Evolutionary conservation across 2,329 filamentous ascomycete genomes (phyloP).

Genomic region (Calonectria hongkongensis): DNA sequence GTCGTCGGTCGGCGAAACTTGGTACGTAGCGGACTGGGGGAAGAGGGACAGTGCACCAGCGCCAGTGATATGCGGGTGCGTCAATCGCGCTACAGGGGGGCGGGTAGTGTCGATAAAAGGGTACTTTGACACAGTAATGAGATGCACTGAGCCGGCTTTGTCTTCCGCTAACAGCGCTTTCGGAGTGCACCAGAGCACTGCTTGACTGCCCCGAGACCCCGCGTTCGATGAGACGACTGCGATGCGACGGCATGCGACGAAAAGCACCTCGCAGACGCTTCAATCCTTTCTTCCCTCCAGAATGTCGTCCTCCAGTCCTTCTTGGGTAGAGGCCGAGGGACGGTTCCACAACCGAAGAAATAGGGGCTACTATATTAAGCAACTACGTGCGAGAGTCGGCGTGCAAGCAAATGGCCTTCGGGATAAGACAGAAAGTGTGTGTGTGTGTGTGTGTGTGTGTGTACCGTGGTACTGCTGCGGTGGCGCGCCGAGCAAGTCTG

Average conservation of each 20-base stretch:
- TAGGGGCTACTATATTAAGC: conserved; percentile 27
- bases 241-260: conserved; percentile 11
- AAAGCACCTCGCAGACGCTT: conserved; percentile 3
- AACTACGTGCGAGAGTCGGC: background rate
- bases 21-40: conserved; percentile 28
- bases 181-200: background rate
- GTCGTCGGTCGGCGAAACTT: conserved; percentile 29
- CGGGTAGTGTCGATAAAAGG: conserved; percentile 20
- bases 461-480: conserved; percentile 14
- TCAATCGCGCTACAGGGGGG: conserved; percentile 21
- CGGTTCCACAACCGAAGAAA: conserved; percentile 17
- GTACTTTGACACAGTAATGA: background rate
- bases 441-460: background rate
- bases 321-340: background rate
- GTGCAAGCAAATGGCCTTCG: conserved; percentile 2
- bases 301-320: background rate
- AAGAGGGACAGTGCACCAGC: conserved; percentile 18
- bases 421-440: conserved; percentile 4
- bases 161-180: conserved; percentile 12
- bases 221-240: conserved; percentile 9
- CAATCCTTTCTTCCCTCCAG: background rate
- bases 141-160: background rate
- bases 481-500: conserved; percentile 18
- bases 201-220: background rate
- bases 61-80: conserved; percentile 1